Base-by-base conservation (phyloP, 441 rosid genomes). In the Syzygium syzygioides region DNA sequence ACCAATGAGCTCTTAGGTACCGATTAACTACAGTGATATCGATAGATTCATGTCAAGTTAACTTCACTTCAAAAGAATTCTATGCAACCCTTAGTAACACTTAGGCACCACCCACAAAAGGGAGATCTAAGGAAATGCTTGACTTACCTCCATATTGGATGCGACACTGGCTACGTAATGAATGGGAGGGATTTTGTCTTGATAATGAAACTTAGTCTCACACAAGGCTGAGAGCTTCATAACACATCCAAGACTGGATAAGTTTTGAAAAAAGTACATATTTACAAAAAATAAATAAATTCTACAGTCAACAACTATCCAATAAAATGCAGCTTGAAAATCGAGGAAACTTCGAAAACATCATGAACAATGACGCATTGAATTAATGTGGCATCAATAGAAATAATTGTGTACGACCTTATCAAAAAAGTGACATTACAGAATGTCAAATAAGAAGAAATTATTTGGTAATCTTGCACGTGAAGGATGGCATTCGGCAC, bases 161-260 rank as follows among this genome's bases (percentile, higher is more conserved):
- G 98, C 91, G 89, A 95, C 87, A 86, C 88, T 88, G 85, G 94
- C 97, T 60, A 92, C 94, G 89, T 96, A 96, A 86, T 90, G 88
- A 87, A 94, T 92, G 56, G 99, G 96, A 88, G 94, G 95, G 86
- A 66, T 89, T 91, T 97, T 97, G 93, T 97, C 99, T 91, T 92
- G 98, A 91, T 95, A 95, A 92, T 97, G 99, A 90, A 98, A 98
- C 89, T 89, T 88, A 32, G 96, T 95, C 96, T 95, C 98, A 45
- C 97, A 94, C 89, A 97, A 93, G 87, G 99, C 96, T 87, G 98
- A 92, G 91, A 97, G 96, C 99, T 98, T 93, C 96, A 94, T 90
- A 68, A 93, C 86, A 91, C 84, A 87, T 89, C 14, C 91, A 89
- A 86, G 89, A 37, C 14, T 54, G 14, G 50, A 85, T 85, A 53